phyloP scores from a whole-genome alignment of 257 asterid species.

The Solanum peruvianum region DNA sequence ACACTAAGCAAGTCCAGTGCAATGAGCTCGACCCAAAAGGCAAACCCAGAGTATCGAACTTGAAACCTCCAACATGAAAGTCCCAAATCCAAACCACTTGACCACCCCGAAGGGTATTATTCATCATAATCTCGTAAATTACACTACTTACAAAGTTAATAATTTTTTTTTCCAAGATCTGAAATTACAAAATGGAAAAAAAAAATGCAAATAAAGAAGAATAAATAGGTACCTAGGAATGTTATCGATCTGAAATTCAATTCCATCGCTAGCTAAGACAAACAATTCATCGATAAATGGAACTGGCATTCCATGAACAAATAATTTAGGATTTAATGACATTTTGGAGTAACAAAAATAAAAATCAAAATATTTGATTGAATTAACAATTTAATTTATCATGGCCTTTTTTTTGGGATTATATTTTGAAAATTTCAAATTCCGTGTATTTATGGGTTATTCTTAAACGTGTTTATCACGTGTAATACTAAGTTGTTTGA shows the following conservation, averaged over 20 bases:
- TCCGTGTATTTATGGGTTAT: background rate
- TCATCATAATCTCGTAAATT: background rate
- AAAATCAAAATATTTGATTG: background rate
- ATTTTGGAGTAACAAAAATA: background rate
- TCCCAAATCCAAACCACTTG: too few species aligned
- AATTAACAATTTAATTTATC: background rate
- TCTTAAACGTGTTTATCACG: background rate
- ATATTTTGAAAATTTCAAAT: background rate
- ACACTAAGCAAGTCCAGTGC: too few species aligned
- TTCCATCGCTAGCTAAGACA: background rate
- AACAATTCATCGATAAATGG: background rate
- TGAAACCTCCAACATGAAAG: too few species aligned
- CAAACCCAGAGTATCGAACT: too few species aligned
- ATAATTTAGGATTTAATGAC: background rate
- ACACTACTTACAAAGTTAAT: background rate
- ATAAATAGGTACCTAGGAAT: background rate
- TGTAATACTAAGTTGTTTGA: background rate
- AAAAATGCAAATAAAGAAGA: background rate
- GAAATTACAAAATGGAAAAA: background rate
- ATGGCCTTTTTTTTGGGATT: background rate
- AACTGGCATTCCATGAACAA: background rate
- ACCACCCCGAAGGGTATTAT: too few species aligned
- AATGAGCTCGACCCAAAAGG: too few species aligned
- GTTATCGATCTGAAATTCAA: background rate
- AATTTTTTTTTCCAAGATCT: background rate